Evolutionary conservation across 2,329 filamentous ascomycete genomes (phyloP).

Genomic region (Fusarium globosum): DNA sequence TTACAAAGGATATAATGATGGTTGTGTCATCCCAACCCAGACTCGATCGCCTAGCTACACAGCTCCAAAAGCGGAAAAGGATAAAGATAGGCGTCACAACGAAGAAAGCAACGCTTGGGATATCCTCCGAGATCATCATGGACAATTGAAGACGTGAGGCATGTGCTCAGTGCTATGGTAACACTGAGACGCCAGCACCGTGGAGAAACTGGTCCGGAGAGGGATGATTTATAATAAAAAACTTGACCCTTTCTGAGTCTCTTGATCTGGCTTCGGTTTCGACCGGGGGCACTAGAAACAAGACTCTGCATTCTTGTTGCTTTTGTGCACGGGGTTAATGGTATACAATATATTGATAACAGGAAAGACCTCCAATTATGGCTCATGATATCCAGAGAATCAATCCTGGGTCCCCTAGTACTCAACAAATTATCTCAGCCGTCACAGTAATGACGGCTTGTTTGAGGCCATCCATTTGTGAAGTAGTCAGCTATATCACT

Average conservation of each 20-base stretch:
- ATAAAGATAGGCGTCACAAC: constrained; percentile 56
- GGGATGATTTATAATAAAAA: background rate
- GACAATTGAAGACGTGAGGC: background rate
- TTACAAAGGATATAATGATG: constrained; percentile 56
- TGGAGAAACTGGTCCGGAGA: background rate
- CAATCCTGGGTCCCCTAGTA: background rate
- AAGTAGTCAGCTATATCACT: too few species aligned
- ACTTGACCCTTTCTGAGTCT: background rate
- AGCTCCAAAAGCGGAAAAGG: constrained; percentile 53
- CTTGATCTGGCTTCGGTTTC: background rate
- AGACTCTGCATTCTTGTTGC: constrained; percentile 15
- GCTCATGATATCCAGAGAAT: background rate
- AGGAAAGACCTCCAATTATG: background rate
- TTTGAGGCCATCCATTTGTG: background rate
- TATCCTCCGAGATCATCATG: constrained; percentile 46
- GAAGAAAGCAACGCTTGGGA: constrained; percentile 56
- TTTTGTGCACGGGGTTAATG: constrained; percentile 11
- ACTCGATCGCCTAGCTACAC: constrained; percentile 51
- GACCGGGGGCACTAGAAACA: background rate
- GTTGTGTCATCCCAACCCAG: constrained; percentile 57
- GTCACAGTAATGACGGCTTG: background rate
- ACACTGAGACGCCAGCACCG: background rate
- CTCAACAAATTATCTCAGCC: background rate
- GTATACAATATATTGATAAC: constrained; percentile 8
- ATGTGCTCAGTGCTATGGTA: constrained; percentile 1